Base-by-base conservation (phyloP, 2,329 filamentous ascomycete species). In the Fusarium haematococcum region DNA sequence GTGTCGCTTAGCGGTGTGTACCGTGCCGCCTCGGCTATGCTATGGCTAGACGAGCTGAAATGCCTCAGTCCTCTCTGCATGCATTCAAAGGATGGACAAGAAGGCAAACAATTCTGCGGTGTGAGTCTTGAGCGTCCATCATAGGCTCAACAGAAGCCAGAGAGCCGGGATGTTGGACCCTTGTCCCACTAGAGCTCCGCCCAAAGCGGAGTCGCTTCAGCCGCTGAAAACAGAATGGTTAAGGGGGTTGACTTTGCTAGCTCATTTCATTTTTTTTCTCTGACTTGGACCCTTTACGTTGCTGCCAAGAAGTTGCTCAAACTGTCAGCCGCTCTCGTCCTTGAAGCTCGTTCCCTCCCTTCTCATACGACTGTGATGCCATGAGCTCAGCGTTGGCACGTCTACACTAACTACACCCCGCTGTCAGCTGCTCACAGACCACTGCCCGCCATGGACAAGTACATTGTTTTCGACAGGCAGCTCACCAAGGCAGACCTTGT, bases 171-270 rank as follows among this genome's bases (percentile, higher is more conserved):
- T 54, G 4, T 16, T 54, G 11, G 50, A 54, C 50, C 27, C 50
- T 54, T 54, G 50, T 54, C 27, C 50, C 50, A 32, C 50, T 54
- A 30, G 50, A 54, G 50, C 27, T 54, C 50, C 50, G 50, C 50
- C 27, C 13, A 54, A 54, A 54, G 50, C 50, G 50, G 50, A 54
- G 50, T 30, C 50, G 50, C 18, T 54, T 54, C 18, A 33, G 27
- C 48, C 50, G 50, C 50, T 54, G 50, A 33, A 54, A 54, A 54
- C 50, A 32, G 50, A 32, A 54, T 54, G 50, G 50, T 54, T 54
- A 54, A 54, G 50, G 48, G 48, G 50, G 50, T 54, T 54, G 50
- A 30, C n/a, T 54, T 54, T 54, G 50, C 50, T 54, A 54, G 50
- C 50, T 32, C 50, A 54, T 54, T 33, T 54, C 30, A 33, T 20